Conservation (phyloP, 2,329 filamentous ascomycete species). For the Pseudopyrenochaeta lycopersici region DNA sequence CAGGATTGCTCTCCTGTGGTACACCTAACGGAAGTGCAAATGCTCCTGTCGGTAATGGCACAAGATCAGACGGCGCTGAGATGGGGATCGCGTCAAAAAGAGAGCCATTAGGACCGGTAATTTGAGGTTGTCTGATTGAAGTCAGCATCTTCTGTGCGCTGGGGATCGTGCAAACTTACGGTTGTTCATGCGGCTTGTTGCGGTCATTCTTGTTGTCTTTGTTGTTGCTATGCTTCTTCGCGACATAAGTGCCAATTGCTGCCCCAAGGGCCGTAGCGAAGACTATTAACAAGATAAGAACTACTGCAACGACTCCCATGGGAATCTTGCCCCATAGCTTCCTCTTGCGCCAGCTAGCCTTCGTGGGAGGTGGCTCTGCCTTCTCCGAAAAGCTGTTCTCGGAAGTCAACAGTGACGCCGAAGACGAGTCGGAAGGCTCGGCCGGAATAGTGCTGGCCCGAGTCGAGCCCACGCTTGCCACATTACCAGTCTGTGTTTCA, state of each 20-base stretch:
- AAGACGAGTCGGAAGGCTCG: constrained; percentile 39
- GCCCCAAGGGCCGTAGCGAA: constrained; percentile 61
- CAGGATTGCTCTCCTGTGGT: constrained; percentile 57
- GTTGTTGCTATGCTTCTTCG: constrained; percentile 46
- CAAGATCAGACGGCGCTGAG: constrained; percentile 55
- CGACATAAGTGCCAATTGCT: constrained; percentile 63
- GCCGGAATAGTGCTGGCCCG: constrained; percentile 26
- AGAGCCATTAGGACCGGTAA: constrained; percentile 57
- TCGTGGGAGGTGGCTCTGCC: constrained; percentile 27
- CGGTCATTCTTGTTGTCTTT: constrained; percentile 19
- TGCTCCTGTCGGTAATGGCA: constrained; percentile 60
- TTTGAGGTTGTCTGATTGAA: constrained; percentile 48
- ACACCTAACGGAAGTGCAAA: constrained; percentile 59
- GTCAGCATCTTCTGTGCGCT: constrained; percentile 21
- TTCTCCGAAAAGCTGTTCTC: constrained; percentile 42
- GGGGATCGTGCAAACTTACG: constrained; percentile 32
- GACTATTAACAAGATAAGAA: constrained; percentile 56
- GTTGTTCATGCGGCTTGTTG: constrained; percentile 27
- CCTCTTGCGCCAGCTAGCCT: constrained; percentile 50
- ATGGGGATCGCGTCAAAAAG: constrained; percentile 62
- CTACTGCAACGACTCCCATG: constrained; percentile 60
- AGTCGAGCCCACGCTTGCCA: constrained; percentile 22
- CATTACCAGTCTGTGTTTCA: constrained; percentile 41
- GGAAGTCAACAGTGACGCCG: constrained; percentile 33
- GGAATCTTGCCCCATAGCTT: constrained; percentile 60